Conservation (phyloP, 805 yeast species). For the Hagleromyces aurorensis region DNA sequence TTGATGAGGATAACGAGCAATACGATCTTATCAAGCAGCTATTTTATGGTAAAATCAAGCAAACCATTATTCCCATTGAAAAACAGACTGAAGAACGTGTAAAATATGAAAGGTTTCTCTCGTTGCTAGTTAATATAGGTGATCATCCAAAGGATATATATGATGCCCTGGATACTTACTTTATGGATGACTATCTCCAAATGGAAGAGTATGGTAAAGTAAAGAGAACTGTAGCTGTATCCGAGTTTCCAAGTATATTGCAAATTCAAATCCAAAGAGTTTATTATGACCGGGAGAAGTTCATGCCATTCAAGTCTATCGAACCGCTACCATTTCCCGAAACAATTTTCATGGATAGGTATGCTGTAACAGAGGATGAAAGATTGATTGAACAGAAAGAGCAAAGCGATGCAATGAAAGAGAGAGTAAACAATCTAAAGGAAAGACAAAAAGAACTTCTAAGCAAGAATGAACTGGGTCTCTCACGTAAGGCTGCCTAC, state of each 20-base stretch:
- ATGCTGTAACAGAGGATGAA: conserved; percentile 58
- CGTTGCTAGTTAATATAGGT: conserved; percentile 76
- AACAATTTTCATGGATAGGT: conserved; percentile 77
- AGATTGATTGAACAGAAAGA: conserved; percentile 44
- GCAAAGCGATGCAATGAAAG: conserved; percentile 54
- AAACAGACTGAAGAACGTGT: conserved; percentile 34
- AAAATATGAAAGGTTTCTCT: conserved; percentile 68
- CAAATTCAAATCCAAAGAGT: conserved; percentile 95
- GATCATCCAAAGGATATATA: conserved; percentile 85
- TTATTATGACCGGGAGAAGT: conserved; percentile 67
- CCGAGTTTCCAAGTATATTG: conserved; percentile 66
- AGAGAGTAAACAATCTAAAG: conserved; percentile 39
- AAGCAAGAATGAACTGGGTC: conserved; percentile 41
- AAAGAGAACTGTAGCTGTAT: conserved; percentile 62
- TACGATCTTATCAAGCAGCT: conserved; percentile 68
- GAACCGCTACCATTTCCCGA: conserved; percentile 79
- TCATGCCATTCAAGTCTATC: conserved; percentile 71
- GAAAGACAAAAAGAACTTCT: conserved; percentile 37
- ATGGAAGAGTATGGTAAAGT: conserved; percentile 66
- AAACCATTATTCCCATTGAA: conserved; percentile 51
- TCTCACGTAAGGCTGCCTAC: conserved; percentile 44
- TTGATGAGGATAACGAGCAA: conserved; percentile 76
- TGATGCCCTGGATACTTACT: conserved; percentile 82
- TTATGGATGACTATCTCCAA: conserved; percentile 56
- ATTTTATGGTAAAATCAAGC: conserved; percentile 82